These are phyloP conservation scores for Ophiocordyceps camponoti-rufipedis DNA, from an alignment of 2,329 filamentous ascomycete species.

Conservation along the genomic window DNA sequence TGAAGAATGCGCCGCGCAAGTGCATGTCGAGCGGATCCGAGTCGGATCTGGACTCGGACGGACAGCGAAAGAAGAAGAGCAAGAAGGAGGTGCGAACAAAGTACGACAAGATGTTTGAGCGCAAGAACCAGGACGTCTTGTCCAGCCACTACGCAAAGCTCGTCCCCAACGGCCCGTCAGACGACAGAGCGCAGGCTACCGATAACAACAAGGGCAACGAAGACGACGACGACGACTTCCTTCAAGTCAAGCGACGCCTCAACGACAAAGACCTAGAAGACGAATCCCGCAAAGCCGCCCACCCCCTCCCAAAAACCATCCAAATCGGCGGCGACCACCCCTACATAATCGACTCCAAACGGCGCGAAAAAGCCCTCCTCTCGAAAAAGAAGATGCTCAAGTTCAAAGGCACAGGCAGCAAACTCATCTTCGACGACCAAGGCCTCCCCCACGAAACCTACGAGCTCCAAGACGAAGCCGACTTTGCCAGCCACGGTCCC, in stretches of 20 bases:
- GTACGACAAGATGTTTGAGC: constrained; percentile 95
- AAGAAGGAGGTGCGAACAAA: constrained; percentile 72
- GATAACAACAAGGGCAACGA: constrained; percentile 2
- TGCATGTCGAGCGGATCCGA: constrained; percentile 45
- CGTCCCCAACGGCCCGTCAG: constrained; percentile 35
- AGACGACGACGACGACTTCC: constrained; percentile 62
- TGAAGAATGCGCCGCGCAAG: constrained; percentile 70
- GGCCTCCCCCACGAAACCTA: constrained; percentile 73
- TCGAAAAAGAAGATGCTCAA: constrained; percentile 91
- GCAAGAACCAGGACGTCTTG: constrained; percentile 86
- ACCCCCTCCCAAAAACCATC: constrained; percentile 34
- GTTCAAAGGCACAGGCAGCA: constrained; percentile 70
- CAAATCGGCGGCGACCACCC: constrained; percentile 52
- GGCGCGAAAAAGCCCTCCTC: constrained; percentile 83
- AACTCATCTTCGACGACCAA: constrained; percentile 83
- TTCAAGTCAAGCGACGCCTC: constrained; percentile 78
- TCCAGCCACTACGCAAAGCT: constrained; percentile 89
- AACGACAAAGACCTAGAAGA: constrained; percentile 46
- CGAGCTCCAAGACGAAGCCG: constrained; percentile 70
- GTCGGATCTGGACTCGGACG: constrained; percentile 33
- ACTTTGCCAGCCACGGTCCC: constrained; percentile 57
- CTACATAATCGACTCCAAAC: constrained; percentile 80
- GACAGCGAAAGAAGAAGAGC: constrained; percentile 41
- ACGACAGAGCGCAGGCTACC: constrained; percentile 9
- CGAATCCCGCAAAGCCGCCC: constrained; percentile 23